Conservation (phyloP, 192 early-diverging fungal species). For the Coemansia interrupta region DNA sequence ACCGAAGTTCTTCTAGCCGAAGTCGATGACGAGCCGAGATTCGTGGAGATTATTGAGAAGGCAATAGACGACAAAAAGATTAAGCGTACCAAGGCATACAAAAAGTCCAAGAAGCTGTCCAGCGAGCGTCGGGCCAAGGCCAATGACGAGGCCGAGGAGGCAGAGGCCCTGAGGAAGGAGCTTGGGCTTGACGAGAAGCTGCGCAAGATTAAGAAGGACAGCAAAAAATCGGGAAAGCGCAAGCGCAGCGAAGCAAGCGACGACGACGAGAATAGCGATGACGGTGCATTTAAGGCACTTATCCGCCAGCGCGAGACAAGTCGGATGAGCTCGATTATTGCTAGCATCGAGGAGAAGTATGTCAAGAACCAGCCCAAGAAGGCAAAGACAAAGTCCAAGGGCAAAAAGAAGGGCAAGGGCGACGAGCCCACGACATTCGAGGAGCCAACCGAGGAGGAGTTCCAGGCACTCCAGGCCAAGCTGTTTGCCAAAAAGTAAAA, state of each 20-base stretch:
- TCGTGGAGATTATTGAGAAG: slow-evolving; percentile 59
- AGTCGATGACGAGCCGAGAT: slow-evolving; percentile 64
- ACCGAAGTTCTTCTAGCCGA: slow-evolving; percentile 57
- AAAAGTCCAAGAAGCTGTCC: slow-evolving; percentile 53
- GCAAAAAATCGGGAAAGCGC: slow-evolving; percentile 37
- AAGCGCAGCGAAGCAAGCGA: slow-evolving; percentile 8
- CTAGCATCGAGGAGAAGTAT: slow-evolving; percentile 59
- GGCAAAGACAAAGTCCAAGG: slow-evolving; percentile 8
- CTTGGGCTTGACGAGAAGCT: slow-evolving; percentile 60
- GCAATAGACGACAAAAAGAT: slow-evolving; percentile 61
- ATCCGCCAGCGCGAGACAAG: slow-evolving; percentile 53
- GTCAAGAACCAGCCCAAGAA: slow-evolving; percentile 18
- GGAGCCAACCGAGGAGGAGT: slow-evolving; percentile 64
- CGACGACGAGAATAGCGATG: slow-evolving; percentile 23
- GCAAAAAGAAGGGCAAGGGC: slow-evolving; percentile 8
- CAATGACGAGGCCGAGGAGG: slow-evolving; percentile 59
- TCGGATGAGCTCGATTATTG: slow-evolving; percentile 57
- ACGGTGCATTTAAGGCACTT: slow-evolving; percentile 54
- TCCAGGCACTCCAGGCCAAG: slow-evolving; percentile 58
- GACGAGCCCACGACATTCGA: slow-evolving; percentile 7
- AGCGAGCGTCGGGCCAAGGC: slow-evolving; percentile 57
- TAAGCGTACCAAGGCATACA: slow-evolving; percentile 54
- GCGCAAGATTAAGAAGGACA: slow-evolving; percentile 36
- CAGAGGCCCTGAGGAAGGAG: slow-evolving; percentile 57
- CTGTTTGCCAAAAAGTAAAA: slow-evolving; percentile 52